Percentiles rank a stretch among this genome's conserved stretches.
These are phyloP conservation scores for Fusarium devonianum DNA, from an alignment of 2,329 filamentous ascomycete genomes.

Conservation along the genomic window DNA sequence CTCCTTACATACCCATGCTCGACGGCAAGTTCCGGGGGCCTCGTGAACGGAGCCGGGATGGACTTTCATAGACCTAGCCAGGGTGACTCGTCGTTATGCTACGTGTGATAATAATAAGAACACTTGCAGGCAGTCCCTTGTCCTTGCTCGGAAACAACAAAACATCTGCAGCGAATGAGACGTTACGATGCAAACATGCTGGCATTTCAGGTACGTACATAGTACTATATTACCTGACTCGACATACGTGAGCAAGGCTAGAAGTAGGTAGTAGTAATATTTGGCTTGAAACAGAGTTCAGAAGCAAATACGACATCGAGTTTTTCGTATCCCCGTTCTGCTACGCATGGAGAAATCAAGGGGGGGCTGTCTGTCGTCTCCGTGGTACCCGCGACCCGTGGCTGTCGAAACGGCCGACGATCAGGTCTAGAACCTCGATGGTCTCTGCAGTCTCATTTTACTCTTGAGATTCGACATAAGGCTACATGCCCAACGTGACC, in stretches of 20 bases:
- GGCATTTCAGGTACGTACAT: not conserved
- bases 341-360: too few relatives aligned
- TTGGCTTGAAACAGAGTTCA: conserved; percentile 1
- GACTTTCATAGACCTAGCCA: conserved; percentile 13
- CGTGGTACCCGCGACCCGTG: conserved; percentile 16
- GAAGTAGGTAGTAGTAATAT: too few relatives aligned
- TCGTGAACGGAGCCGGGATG: not conserved
- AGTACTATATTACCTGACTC: not conserved
- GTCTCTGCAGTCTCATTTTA: conserved; percentile 15
- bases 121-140: not conserved
- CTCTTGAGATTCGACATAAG: conserved; percentile 1
- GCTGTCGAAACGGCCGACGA: conserved; percentile 15
- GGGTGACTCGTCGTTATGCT: conserved; percentile 16
- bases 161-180: conserved; percentile 15
- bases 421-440: conserved; percentile 28
- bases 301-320: too few relatives aligned
- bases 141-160: conserved; percentile 1
- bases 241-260: not conserved
- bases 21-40: conserved; percentile 30
- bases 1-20: conserved; percentile 15
- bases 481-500: conserved; percentile 8
- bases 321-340: too few relatives aligned
- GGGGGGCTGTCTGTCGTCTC: too few relatives aligned
- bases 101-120: conserved; percentile 14
- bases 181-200: not conserved